Conservation (phyloP, 306 rosid species). For the Trifolium fragiferum region DNA sequence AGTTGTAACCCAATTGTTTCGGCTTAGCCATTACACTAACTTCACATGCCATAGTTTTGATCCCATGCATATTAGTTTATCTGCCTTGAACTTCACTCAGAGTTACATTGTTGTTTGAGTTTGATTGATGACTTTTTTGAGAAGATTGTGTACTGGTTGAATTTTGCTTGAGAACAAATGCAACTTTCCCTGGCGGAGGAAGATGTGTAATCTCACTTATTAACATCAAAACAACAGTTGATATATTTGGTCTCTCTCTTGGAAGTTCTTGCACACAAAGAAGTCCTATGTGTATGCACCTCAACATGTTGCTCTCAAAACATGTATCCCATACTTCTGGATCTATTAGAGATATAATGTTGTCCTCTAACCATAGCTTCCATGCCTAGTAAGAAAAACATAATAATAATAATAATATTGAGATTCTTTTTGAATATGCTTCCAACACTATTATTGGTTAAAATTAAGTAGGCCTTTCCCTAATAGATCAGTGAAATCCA, state of each 20-base stretch:
- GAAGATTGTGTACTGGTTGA: constrained; percentile 24
- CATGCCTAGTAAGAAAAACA: constrained; percentile 37
- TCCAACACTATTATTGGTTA: too few species aligned
- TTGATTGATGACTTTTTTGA: constrained; percentile 39
- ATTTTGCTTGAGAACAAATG: constrained; percentile 40
- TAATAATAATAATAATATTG: too few species aligned
- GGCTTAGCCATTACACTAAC: not conserved
- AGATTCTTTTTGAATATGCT: too few species aligned
- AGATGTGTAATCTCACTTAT: constrained; percentile 51
- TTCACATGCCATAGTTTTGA: not conserved
- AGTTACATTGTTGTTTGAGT: constrained; percentile 49
- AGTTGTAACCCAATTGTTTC: too few species aligned
- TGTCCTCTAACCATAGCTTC: constrained; percentile 44
- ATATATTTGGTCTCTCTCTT: constrained; percentile 48
- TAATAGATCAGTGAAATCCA: too few species aligned
- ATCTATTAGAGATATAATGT: constrained; percentile 38
- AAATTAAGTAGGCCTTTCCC: too few species aligned
- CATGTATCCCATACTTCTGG: constrained; percentile 36
- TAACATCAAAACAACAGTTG: constrained; percentile 48
- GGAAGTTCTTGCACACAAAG: constrained; percentile 47
- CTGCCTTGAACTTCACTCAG: constrained; percentile 43
- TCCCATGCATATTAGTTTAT: not conserved
- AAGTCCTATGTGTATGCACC: constrained; percentile 50
- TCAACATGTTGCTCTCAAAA: constrained; percentile 38
- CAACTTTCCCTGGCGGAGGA: constrained; percentile 45